Base-by-base conservation (phyloP, 768 basidiomycete species). In the Chalciporus chontae region DNA sequence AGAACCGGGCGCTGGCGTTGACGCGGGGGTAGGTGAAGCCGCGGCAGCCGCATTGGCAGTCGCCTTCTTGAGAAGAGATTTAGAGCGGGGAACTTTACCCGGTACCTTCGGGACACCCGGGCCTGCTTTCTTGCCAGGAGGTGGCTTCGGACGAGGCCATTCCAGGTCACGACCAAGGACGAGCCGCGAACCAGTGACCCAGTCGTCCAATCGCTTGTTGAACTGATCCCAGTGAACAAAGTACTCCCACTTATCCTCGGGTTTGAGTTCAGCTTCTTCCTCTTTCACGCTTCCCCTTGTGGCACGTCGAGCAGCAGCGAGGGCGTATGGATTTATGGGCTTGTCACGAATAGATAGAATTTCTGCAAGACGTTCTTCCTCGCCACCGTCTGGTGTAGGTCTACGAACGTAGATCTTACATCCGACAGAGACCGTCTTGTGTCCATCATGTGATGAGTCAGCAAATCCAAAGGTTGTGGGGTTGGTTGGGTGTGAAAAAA, bases 141-240 rank as follows among this genome's bases (percentile, higher is more conserved):
- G 71, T 15, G 76, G 70, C 62, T 92, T 93, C 1, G 95, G 94
- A 51, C 90, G 89, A 3, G 96, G 95, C 93, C 91, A 95, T 69
- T 98, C 94, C 56, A 99, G 78, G 63, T 96, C 94, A 55, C 86
- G 79, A 51, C 73, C 77, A 40, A 94, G 75, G 37, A 98, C 79
- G 49, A 99, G 79, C 36, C 95, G 83, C 1, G 89, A 86, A 14
- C 90, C 91, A 13, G 87, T 73, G 19, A 99, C 87, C 96, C 96
- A 99, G 47, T 96, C 96, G 65, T 99, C 96, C 36, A 98, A 76
- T 54, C 96, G 94, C 69, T 99, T 99, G 76, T 99, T 99, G 79
- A 97, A 98, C 56, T 91, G 84, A 60, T 97, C 93, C 86, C 95
- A 99, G 64, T 99, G 96, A 17, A 98, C 92, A 63, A 98, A 99